Evolutionary conservation across 805 yeast genomes (phyloP), one percentile per base, ranked within the genome.

Genomic region (Cyberlindnera subsufficiens): DNA sequence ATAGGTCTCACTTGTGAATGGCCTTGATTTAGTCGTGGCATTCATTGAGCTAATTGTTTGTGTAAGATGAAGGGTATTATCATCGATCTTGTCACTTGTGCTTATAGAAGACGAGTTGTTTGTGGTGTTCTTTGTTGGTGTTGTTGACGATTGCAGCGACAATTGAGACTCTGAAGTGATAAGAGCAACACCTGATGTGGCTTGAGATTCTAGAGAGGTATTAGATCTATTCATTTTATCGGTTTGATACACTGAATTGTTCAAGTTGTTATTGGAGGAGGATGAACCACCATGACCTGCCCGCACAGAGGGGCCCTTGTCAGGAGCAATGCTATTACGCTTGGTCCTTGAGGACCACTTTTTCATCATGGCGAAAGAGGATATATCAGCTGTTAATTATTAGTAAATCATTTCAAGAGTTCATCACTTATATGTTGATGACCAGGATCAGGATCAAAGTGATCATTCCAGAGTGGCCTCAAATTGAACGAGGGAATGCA

Each of bases 1-100:
- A 38, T 66, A 71, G 38, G 63, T 68, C 3, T 61, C 66, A 17
- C 43, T 45, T 3, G 49, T 51, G 37, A 55, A 54, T 4, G 61
- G 61, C 32, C 43, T 51, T 22, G 40, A 32, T 5, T 44, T 40
- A 14, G 50, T 19, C 6, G 42, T 22, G 19, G 40, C 20, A 30
- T 45, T 47, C 37, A 44, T 36, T 1, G 52, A 45, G 38, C 43
- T 42, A 7, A 39, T 14, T 5, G 57, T 50, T 3, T 45, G 47
- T 3, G 47, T 38, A 35, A 45, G 36, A 5, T 30, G 14, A 2
- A 53, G 44, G 13, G 41, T 32, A 8, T 29, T 36, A 8, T 36
- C 32, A 19, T 36, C 43, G n/a, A 38, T 46, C 9, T 36, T 44
- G 7, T 30, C 50, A 15, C 46, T 42, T 11, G 39, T 31, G 18